These are phyloP conservation scores for Phytophthora podocarpi DNA, from an alignment of 352 stramenopile genomes.

Conservation along the genomic window DNA sequence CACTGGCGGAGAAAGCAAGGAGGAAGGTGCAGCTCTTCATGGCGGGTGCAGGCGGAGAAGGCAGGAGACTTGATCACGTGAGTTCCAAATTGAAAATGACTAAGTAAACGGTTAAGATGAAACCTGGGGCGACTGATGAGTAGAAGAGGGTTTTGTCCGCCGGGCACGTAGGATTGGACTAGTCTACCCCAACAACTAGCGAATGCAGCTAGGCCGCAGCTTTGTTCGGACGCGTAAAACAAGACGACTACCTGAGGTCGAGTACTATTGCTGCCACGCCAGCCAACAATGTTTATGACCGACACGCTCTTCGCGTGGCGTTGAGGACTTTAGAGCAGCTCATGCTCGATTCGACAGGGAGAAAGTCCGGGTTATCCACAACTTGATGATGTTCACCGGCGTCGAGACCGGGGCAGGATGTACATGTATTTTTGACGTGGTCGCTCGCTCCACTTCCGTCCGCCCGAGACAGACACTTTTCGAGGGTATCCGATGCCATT, in stretches of 20 bases:
- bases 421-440: no score
- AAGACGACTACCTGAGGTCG: no score
- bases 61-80: neutral
- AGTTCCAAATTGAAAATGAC: slow-evolving; percentile 26
- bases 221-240: no score
- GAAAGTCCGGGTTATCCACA: slow-evolving; percentile 1
- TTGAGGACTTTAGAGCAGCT: no score
- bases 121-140: no score
- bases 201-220: no score
- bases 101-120: no score
- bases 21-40: slow-evolving; percentile 38
- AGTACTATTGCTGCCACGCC: neutral
- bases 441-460: no score
- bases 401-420: no score
- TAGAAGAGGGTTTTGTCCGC: neutral
- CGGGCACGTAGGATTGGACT: slow-evolving; percentile 1
- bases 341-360: neutral
- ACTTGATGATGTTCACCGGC: slow-evolving; percentile 13
- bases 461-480: no score
- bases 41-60: neutral
- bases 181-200: neutral
- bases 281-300: neutral
- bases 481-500: no score
- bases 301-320: neutral
- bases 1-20: slow-evolving; percentile 13